Conservation (phyloP, 2,329 filamentous ascomycete species). For the Penicillium sp. region DNA sequence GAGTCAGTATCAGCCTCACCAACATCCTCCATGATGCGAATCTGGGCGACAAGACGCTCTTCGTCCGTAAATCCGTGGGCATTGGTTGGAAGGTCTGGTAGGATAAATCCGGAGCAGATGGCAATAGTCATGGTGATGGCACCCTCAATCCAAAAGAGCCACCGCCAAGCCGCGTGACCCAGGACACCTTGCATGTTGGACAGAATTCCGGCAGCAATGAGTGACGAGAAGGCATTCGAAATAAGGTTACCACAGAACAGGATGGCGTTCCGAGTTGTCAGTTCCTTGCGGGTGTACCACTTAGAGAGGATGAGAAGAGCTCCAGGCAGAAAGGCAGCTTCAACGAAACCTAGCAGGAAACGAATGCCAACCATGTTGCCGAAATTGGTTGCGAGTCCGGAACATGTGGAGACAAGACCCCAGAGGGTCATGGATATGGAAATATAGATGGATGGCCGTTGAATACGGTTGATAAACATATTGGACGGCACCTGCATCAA, state of each 20-base stretch:
- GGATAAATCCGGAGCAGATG: constrained; percentile 18
- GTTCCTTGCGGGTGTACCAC: constrained; percentile 31
- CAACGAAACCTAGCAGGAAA: constrained; percentile 24
- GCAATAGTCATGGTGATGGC: constrained; percentile 21
- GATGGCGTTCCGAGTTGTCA: constrained; percentile 19
- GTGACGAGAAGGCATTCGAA: constrained; percentile 33
- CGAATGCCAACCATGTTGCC: constrained; percentile 21
- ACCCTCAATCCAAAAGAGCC: constrained; percentile 28
- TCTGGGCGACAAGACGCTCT: constrained; percentile 52
- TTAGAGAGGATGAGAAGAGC: constrained; percentile 30
- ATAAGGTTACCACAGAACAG: constrained; percentile 60
- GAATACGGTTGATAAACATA: constrained; percentile 47
- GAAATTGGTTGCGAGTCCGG: constrained; percentile 24
- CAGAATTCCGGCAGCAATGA: constrained; percentile 22
- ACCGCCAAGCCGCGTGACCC: constrained; percentile 23
- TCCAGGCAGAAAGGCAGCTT: constrained; percentile 32
- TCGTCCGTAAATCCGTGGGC: constrained; percentile 20
- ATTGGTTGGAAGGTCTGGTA: constrained; percentile 20
- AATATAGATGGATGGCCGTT: constrained; percentile 48
- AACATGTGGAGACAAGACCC: constrained; percentile 19
- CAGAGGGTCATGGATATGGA: constrained; percentile 19
- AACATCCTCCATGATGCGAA: constrained; percentile 64
- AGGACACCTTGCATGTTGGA: constrained; percentile 25
- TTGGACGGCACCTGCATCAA: constrained; percentile 54
- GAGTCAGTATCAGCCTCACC: constrained; percentile 48